Percentiles rank a stretch among this genome's conserved stretches.
Conservation (phyloP, 1,284 basidiomycete species). For the Schizopora paradoxa region DNA sequence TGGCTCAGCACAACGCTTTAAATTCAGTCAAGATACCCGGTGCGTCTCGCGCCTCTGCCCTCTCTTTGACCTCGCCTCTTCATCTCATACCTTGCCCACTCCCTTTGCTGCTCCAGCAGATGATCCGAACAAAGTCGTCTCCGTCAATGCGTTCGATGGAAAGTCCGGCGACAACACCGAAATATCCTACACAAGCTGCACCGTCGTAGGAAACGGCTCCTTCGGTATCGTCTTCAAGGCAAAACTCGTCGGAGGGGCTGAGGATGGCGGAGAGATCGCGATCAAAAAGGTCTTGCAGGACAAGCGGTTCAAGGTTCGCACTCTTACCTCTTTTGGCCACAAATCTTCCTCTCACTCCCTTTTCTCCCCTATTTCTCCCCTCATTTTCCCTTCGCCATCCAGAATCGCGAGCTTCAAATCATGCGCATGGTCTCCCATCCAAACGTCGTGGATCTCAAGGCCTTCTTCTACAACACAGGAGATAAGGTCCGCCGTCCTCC, state of each 20-base stretch:
- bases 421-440: constrained; percentile 98
- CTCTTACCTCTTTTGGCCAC: too few relatives aligned
- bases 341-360: constrained; percentile 17
- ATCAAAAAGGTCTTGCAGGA: constrained; percentile 99
- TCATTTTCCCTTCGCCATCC: constrained; percentile 17
- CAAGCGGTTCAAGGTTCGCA: constrained; percentile 96
- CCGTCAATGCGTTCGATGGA: constrained; percentile 92
- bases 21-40: constrained; percentile 89
- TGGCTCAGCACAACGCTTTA: constrained; percentile 78
- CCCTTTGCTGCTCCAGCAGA: too few relatives aligned
- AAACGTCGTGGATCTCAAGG: constrained; percentile 95
- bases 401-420: constrained; percentile 99
- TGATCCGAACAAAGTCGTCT: constrained; percentile 93
- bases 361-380: constrained; percentile 17
- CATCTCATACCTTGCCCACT: constrained; percentile 29
- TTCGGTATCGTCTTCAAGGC: constrained; percentile 98
- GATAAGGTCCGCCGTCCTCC: constrained; percentile 73
- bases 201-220: constrained; percentile 97
- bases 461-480: constrained; percentile 99
- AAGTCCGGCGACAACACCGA: constrained; percentile 87
- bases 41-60: constrained; percentile 44
- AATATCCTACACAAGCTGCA: constrained; percentile 95
- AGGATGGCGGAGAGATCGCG: constrained; percentile 82
- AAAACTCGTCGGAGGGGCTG: constrained; percentile 58
- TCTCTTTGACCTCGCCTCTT: constrained; percentile 23